phyloP scores from a whole-genome alignment of 1,139 yeast genomes.

The Sugiyamaella japonica region DNA sequence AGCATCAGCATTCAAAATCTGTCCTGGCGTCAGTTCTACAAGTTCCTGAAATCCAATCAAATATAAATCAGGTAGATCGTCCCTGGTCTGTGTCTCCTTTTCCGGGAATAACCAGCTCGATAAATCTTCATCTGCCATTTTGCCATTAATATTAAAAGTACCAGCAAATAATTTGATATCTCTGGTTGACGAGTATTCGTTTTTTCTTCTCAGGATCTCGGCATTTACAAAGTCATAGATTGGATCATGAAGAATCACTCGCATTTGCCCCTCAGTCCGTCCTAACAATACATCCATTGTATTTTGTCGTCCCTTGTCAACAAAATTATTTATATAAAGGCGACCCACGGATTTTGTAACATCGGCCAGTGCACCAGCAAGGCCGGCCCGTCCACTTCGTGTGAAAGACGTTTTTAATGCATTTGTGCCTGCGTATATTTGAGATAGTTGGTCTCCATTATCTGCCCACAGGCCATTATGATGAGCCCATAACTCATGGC shows the following conservation, averaged over 20 bases:
- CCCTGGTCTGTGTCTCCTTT: constrained; percentile 6
- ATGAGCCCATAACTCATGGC: constrained; percentile 54
- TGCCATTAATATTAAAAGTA: constrained; percentile 86
- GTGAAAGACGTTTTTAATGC: constrained; percentile 94
- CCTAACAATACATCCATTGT: constrained; percentile 87
- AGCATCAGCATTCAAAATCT: constrained; percentile 80
- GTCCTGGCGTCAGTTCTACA: constrained; percentile 87
- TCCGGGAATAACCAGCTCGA: constrained; percentile 81
- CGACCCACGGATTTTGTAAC: constrained; percentile 94
- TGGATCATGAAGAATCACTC: constrained; percentile 84
- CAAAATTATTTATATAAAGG: constrained; percentile 93
- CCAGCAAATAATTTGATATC: constrained; percentile 73
- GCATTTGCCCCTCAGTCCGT: constrained; percentile 65
- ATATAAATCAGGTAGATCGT: constrained; percentile 61
- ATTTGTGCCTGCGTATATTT: constrained; percentile 95
- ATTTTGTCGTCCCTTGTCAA: constrained; percentile 84
- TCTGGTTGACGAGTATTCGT: constrained; percentile 60
- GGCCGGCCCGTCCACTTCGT: constrained; percentile 90
- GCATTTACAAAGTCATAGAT: constrained; percentile 75
- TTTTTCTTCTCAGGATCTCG: constrained; percentile 52
- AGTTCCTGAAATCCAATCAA: constrained; percentile 90
- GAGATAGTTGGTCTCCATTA: constrained; percentile 95
- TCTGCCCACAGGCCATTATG: constrained; percentile 96
- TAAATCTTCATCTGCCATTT: constrained; percentile 55
- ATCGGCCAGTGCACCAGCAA: constrained; percentile 95